Evolutionary conservation across 208 protist species (phyloP), one percentile per base, ranked within the genome.

Genomic region (Leishmania tarentolae): DNA sequence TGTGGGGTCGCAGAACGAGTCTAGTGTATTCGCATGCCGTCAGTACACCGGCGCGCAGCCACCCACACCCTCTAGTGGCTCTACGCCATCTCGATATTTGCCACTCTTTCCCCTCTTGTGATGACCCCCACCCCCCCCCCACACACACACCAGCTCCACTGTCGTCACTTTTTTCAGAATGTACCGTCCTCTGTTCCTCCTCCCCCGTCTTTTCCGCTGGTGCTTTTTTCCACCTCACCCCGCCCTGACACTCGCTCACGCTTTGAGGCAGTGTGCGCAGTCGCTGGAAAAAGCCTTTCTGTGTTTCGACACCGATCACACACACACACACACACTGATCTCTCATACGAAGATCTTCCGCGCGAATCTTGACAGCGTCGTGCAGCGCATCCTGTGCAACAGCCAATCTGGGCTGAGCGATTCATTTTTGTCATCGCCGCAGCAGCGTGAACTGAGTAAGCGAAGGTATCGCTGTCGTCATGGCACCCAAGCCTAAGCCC

Each of bases 401-500:
- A 71, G 17, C n/a, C 61, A 40, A 17, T 68, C 31, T 35, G 15
- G 15, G 61, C 61, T 68, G 31, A 7, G 31, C 61, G 31, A 13
- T 31, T 31, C 31, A 31, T 13, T 8, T 82, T 66, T 53, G 24
- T 42, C 50, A 57, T 19, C 47, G 4, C 46, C 8, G 63, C 0
- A 57, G 6, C 21, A 19, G 44, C 50, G 52, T 8, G 35, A 66
- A 65, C 47, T 78, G 31, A 77, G 8, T 50, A 7, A 68, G 28
- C 66, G 50, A 53, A 17, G 28, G 76, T 31, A 13, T 19, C 21
- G 17, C 19, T 8, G 44, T 9, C 15, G 2, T 31, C 46, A 84
- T 84, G 79, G 75, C 84, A 35, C 82, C 76, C 31, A 86, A 81
- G 37, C n/a, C 59, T 11, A 78, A 76, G 24, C 57, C 21, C 42